These are phyloP conservation scores for Vitrella brassicaformis DNA, from an alignment of 73 alveolate species.

Conservation along the genomic window DNA sequence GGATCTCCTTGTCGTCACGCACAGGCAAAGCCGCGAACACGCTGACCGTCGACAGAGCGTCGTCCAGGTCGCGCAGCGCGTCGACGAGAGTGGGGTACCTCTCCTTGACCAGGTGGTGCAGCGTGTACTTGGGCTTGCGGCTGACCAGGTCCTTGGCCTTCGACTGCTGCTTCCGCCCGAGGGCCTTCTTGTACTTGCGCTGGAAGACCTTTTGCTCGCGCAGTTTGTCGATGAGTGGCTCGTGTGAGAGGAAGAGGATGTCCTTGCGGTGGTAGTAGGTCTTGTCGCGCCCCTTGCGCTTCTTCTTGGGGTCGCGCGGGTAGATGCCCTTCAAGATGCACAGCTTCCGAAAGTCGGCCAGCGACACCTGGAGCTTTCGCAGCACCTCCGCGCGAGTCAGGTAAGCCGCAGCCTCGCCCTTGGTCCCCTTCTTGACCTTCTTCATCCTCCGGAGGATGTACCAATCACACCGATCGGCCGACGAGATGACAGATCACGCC, in stretches of 20 bases:
- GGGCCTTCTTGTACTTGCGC: conserved; percentile 45
- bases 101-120: conserved; percentile 88
- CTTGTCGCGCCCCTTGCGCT: conserved; percentile 86
- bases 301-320: conserved; percentile 96
- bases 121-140: conserved; percentile 75
- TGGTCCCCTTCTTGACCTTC: conserved; percentile 15
- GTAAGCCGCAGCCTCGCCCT: conserved; percentile 27
- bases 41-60: conserved; percentile 87
- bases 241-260: conserved; percentile 75
- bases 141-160: conserved; percentile 42
- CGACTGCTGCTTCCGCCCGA: conserved; percentile 48
- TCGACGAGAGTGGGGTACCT: conserved; percentile 96
- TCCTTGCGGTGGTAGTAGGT: conserved; percentile 93
- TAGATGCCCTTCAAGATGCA: conserved; percentile 60
- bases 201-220: conserved; percentile 59
- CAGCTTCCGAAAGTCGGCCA: conserved; percentile 27
- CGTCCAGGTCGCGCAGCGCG: conserved; percentile 95
- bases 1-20: conserved; percentile 59
- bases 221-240: conserved; percentile 63
- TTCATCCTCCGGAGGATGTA: no score
- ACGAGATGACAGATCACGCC: no score
- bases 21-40: conserved; percentile 88
- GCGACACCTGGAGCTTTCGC: conserved; percentile 18
- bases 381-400: conserved; percentile 24
- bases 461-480: no score